phyloP scores from a whole-genome alignment of 179 eudicot species.

The Silene vulgaris region DNA sequence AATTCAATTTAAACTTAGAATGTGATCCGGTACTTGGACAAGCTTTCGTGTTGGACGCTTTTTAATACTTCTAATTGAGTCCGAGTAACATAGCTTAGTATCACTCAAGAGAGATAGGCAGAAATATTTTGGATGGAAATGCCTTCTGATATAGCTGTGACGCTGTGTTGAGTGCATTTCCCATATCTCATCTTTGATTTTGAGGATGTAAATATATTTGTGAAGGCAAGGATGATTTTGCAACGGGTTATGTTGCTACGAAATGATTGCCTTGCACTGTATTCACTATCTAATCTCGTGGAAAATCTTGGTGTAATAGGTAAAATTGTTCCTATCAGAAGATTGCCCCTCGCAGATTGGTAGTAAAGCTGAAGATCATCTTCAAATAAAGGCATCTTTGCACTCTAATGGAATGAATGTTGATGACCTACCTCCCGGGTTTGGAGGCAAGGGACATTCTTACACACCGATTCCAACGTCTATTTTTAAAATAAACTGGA shows the following conservation, averaged over 20 bases:
- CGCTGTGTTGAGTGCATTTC: neutral
- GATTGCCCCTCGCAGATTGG: slow-evolving; percentile 32
- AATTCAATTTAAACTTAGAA: neutral
- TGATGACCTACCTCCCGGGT: slow-evolving; percentile 25
- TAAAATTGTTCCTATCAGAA: slow-evolving; percentile 28
- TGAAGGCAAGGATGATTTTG: neutral
- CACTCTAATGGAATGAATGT: slow-evolving; percentile 16
- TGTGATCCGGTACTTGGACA: neutral
- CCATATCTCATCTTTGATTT: neutral
- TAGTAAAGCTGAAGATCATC: slow-evolving; percentile 24
- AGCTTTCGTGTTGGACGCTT: neutral
- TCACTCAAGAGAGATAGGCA: neutral
- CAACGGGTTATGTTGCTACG: neutral
- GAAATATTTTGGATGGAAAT: neutral
- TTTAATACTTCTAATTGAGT: neutral
- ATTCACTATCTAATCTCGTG: neutral
- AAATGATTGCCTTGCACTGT: neutral
- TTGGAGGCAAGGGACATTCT: slow-evolving; percentile 27
- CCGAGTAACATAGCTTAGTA: too few relatives aligned
- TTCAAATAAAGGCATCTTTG: slow-evolving; percentile 22
- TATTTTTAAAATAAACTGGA: slow-evolving; percentile 46
- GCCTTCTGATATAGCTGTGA: neutral
- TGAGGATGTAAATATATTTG: neutral
- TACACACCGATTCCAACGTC: slow-evolving; percentile 17
- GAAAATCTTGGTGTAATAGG: slow-evolving; percentile 23